Evolutionary conservation across 768 basidiomycete species (phyloP).

Genomic region (Boletus insuetus): DNA sequence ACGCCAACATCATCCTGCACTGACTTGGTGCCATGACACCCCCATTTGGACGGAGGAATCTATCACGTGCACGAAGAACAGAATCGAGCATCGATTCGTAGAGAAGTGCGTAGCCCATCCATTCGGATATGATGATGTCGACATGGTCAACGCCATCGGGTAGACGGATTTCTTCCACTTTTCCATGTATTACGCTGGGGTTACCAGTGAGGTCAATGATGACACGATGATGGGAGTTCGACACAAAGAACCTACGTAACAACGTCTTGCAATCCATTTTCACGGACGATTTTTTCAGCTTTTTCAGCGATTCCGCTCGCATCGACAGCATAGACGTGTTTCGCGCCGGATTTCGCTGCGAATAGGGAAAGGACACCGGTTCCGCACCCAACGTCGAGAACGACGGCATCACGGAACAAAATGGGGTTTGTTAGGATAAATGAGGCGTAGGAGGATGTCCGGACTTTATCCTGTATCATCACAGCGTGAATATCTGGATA

Average conservation of each 20-base stretch:
- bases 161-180: conserved; percentile 82
- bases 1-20: conserved; percentile 77
- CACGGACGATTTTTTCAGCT: conserved; percentile 73
- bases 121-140: conserved; percentile 95
- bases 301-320: conserved; percentile 81
- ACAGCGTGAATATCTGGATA: conserved; percentile 84
- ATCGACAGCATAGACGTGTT: conserved; percentile 87
- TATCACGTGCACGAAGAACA: conserved; percentile 83
- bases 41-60: conserved; percentile 64
- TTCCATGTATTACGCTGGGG: conserved; percentile 76
- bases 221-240: not conserved
- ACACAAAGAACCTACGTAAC: conserved; percentile 51
- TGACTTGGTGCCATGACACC: conserved; percentile 93
- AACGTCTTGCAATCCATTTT: conserved; percentile 66
- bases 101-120: conserved; percentile 93
- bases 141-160: conserved; percentile 74
- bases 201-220: conserved; percentile 6
- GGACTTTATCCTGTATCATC: conserved; percentile 94
- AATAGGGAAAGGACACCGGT: conserved; percentile 92
- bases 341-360: conserved; percentile 86
- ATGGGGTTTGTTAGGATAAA: conserved; percentile 84
- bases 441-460: conserved; percentile 89
- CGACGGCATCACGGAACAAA: conserved; percentile 79
- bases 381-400: conserved; percentile 95
- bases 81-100: conserved; percentile 99